These are phyloP conservation scores for Diaporthe destruens DNA, from an alignment of 2,329 filamentous ascomycete species.

Conservation along the genomic window DNA sequence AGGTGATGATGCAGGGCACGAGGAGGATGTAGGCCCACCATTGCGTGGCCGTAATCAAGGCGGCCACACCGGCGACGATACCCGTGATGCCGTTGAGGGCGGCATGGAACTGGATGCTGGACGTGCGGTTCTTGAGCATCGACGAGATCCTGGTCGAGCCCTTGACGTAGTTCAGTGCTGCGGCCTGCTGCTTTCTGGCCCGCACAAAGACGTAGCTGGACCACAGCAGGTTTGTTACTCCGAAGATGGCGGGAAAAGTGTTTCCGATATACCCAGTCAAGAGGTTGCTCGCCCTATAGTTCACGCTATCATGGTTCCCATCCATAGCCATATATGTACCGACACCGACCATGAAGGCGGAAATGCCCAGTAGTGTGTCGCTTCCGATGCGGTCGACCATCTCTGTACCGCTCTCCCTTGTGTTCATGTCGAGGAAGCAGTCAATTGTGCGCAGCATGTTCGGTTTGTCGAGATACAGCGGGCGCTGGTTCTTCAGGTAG, in stretches of 20 bases:
- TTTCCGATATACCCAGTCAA: slow-evolving; percentile 69
- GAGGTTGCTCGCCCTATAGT: slow-evolving; percentile 63
- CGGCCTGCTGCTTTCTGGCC: slow-evolving; percentile 54
- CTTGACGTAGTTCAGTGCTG: slow-evolving; percentile 46
- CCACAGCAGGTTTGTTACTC: slow-evolving; percentile 63
- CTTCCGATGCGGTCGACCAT: slow-evolving; percentile 63
- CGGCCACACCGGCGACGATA: slow-evolving; percentile 61
- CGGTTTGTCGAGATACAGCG: slow-evolving; percentile 43
- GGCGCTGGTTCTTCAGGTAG: slow-evolving; percentile 47
- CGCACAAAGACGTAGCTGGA: slow-evolving; percentile 57
- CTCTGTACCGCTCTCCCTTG: slow-evolving; percentile 64
- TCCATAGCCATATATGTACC: slow-evolving; percentile 68
- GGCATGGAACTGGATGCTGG: slow-evolving; percentile 59
- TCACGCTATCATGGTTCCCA: slow-evolving; percentile 54
- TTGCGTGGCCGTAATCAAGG: slow-evolving; percentile 61
- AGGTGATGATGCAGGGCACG: slow-evolving; percentile 61
- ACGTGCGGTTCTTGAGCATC: slow-evolving; percentile 53
- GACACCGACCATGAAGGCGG: slow-evolving; percentile 61
- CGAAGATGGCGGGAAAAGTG: slow-evolving; percentile 61
- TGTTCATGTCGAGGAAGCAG: slow-evolving; percentile 58
- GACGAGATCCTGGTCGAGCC: slow-evolving; percentile 45
- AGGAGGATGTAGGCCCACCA: slow-evolving; percentile 68
- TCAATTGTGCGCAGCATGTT: slow-evolving; percentile 47
- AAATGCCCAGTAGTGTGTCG: slow-evolving; percentile 63
- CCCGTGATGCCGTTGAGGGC: slow-evolving; percentile 59